A percentile compares a stretch with the other conserved stretches of the same genome.
Conservation (phyloP, 129 eudicot species). For the Lactuca sativa region DNA sequence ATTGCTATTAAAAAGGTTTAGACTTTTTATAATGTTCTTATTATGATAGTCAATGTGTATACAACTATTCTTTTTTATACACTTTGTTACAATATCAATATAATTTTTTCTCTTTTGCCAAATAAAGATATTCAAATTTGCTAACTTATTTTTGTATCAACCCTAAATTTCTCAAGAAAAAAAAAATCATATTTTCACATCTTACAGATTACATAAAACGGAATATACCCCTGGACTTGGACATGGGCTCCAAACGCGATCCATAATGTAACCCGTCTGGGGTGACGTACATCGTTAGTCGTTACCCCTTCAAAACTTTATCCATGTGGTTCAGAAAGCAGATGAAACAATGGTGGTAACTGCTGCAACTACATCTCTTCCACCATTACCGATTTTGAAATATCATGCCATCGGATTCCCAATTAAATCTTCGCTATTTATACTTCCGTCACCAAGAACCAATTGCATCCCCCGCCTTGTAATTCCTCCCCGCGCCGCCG, state of each 20-base stretch:
- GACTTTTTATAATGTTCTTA: no score
- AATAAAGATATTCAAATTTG: no score
- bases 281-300: not conserved
- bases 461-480: conserved; percentile 16
- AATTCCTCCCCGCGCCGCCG: conserved; percentile 28
- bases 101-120: no score
- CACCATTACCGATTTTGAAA: conserved; percentile 17
- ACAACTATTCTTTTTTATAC: no score
- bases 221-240: no score
- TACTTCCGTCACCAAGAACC: conserved; percentile 16
- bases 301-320: conserved; percentile 21
- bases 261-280: conserved; percentile 5
- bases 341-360: conserved; percentile 43
- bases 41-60: no score
- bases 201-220: no score
- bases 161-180: no score
- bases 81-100: no score
- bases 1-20: no score
- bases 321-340: conserved; percentile 33
- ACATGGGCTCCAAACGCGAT: conserved; percentile 3
- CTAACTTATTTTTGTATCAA: no score
- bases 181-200: no score
- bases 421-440: conserved; percentile 9
- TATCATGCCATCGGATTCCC: conserved; percentile 25
- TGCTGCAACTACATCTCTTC: conserved; percentile 27